A percentile compares a stretch with the other conserved stretches of the same genome.
Conservation (phyloP, 129 eudicot species). For the Flaveria brownii region DNA sequence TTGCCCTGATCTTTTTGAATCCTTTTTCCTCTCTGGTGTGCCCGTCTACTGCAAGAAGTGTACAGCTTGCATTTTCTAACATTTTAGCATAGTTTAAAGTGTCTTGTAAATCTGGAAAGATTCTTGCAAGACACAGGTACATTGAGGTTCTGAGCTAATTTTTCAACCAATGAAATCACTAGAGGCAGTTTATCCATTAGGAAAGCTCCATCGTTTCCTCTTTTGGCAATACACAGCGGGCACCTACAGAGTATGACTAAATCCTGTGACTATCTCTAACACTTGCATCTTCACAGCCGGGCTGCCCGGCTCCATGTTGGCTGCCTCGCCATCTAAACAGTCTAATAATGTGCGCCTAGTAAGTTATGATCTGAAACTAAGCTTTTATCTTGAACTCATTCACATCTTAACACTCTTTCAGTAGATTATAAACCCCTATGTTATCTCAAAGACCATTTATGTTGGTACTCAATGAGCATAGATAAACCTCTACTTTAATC, state of each 20-base stretch:
- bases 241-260: slow-evolving; percentile 15
- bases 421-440: no score
- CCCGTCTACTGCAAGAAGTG: slow-evolving; percentile 85
- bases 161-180: slow-evolving; percentile 73
- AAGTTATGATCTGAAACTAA: neutral
- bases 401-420: neutral
- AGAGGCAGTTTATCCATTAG: slow-evolving; percentile 58
- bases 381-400: neutral
- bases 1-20: slow-evolving; percentile 52
- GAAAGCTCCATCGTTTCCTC: slow-evolving; percentile 20
- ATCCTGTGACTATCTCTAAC: neutral
- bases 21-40: slow-evolving; percentile 79
- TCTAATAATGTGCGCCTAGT: neutral
- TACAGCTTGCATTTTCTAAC: slow-evolving; percentile 91
- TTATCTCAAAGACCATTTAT: no score
- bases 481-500: no score
- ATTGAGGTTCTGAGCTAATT: slow-evolving; percentile 57
- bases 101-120: slow-evolving; percentile 72
- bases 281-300: no score
- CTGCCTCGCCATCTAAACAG: no score
- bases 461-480: no score
- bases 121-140: slow-evolving; percentile 89
- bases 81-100: slow-evolving; percentile 77
- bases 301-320: no score
- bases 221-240: neutral